These are phyloP conservation scores for Naganishia friedmannii DNA, from an alignment of 768 basidiomycete genomes.

Conservation along the genomic window DNA sequence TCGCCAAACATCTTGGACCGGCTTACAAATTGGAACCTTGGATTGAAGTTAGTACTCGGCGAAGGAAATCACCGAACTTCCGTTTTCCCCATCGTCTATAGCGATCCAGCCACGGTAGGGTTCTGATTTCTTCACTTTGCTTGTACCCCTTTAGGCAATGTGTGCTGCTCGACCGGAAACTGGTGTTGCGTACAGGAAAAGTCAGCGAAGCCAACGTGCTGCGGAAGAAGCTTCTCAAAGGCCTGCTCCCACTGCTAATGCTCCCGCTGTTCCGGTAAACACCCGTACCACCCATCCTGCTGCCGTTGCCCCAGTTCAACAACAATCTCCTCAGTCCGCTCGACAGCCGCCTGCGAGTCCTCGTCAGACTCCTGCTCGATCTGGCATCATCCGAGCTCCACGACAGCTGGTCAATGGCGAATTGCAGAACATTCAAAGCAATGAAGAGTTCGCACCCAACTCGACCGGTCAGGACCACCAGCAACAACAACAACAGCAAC, in stretches of 20 bases:
- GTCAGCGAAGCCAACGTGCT: constrained; percentile 53
- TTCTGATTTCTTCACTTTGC: not conserved
- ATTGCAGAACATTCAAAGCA: no score
- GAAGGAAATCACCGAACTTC: not conserved
- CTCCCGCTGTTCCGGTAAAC: not conserved
- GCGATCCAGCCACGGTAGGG: not conserved
- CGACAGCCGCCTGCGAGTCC: no score
- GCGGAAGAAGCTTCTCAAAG: constrained; percentile 40
- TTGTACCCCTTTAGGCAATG: constrained; percentile 59
- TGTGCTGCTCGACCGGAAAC: constrained; percentile 75
- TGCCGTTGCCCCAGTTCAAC: not conserved
- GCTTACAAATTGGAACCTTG: constrained; percentile 62
- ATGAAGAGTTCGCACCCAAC: no score
- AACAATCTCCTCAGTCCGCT: not conserved
- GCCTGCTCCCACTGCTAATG: constrained; percentile 2
- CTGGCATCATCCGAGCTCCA: no score
- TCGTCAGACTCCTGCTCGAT: no score
- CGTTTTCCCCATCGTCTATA: not conserved
- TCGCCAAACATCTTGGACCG: constrained; percentile 66
- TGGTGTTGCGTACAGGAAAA: constrained; percentile 71
- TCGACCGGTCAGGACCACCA: no score
- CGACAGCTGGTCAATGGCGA: no score
- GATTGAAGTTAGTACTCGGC: constrained; percentile 43
- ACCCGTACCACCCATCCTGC: not conserved
- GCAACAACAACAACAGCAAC: not conserved